phyloP scores from a whole-genome alignment of 2,329 filamentous ascomycete species.

The Pyrenochaeta sp. region DNA sequence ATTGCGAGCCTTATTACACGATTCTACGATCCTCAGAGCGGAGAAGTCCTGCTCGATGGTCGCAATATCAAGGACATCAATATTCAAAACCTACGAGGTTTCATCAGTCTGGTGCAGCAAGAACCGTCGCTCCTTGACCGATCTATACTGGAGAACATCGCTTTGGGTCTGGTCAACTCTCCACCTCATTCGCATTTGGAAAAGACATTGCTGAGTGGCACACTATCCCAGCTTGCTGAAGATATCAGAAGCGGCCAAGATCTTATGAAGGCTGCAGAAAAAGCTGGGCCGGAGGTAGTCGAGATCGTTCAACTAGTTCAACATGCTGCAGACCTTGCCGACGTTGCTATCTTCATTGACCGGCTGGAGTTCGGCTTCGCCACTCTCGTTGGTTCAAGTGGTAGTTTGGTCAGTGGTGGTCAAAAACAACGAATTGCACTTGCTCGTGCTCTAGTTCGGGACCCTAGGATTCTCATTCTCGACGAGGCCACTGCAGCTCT shows the following conservation, averaged over 20 bases:
- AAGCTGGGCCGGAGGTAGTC: slow-evolving; percentile 22
- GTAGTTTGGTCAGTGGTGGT: slow-evolving; percentile 64
- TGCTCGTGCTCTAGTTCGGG: slow-evolving; percentile 63
- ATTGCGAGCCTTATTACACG: slow-evolving; percentile 49
- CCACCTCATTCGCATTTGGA: slow-evolving; percentile 53
- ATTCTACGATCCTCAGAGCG: slow-evolving; percentile 52
- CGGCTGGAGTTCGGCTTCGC: slow-evolving; percentile 60
- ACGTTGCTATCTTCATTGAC: slow-evolving; percentile 66
- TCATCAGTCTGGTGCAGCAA: slow-evolving; percentile 58
- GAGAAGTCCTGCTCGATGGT: slow-evolving; percentile 69
- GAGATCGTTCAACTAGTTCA: slow-evolving; percentile 63
- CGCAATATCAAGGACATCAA: slow-evolving; percentile 50
- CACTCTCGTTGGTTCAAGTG: slow-evolving; percentile 61
- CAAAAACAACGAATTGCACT: slow-evolving; percentile 69
- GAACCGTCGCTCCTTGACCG: slow-evolving; percentile 61
- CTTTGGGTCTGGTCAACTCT: slow-evolving; percentile 58
- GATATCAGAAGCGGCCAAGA: slow-evolving; percentile 62
- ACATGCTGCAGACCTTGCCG: slow-evolving; percentile 64
- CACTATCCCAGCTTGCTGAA: slow-evolving; percentile 61
- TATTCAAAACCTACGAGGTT: slow-evolving; percentile 46
- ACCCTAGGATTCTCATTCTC: slow-evolving; percentile 66
- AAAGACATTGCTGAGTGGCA: slow-evolving; percentile 57
- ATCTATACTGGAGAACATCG: slow-evolving; percentile 64
- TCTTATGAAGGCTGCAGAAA: slow-evolving; percentile 42
- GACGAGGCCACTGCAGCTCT: slow-evolving; percentile 70